Base-by-base conservation (phyloP, 1,284 basidiomycete species). In the Phaffia rhodozyma region DNA sequence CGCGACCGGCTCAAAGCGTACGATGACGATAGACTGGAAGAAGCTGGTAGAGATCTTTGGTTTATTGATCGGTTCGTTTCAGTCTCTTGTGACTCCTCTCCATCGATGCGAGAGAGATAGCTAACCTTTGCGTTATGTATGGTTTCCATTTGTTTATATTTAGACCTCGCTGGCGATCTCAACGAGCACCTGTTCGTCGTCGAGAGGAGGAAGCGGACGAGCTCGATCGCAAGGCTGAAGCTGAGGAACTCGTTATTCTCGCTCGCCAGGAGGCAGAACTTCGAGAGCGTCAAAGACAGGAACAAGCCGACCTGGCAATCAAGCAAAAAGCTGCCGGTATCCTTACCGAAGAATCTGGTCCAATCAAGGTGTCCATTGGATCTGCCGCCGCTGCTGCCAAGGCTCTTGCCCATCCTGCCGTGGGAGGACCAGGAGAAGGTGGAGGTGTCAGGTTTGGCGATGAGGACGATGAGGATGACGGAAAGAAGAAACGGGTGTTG, bases 11-110 rank as follows among this genome's bases (percentile, higher is more conserved):
- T 92, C 29, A 85, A 86, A 66, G 76, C 85, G 1, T 93, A 88
- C 87, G 90, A 94, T 70, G 91, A 94, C 70, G 91, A 93, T 67
- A 87, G 91, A 72, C 86, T 86, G 68, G 87, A 88, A 67, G 90
- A 72, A 34, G 66, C 70, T 16, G 74, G 74, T 2, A 67, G 72
- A 43, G 74, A 92, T 68, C 71, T 84, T 30, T 93, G 89, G 76
- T 92, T 91, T 70, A 80, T 85, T 50, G 91, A 94, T 71, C 82
- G 89, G 85, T 87, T 68, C 55, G 74, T 67, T 78, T 70, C 16
- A 18, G 52, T 34, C 50, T 21, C 43, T 21, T 25, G 27, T 11
- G 16, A 43, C 38, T 43, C 5, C n/a, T 47, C 61, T 62, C 62
- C 1, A 63, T 11, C 32, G 57, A 5, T 55, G 56, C 11, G 38